Percentiles rank a stretch among this genome's conserved stretches.
Evolutionary conservation across 495 filamentous ascomycete species (phyloP).

Genomic region (Tetracladium setigerum): DNA sequence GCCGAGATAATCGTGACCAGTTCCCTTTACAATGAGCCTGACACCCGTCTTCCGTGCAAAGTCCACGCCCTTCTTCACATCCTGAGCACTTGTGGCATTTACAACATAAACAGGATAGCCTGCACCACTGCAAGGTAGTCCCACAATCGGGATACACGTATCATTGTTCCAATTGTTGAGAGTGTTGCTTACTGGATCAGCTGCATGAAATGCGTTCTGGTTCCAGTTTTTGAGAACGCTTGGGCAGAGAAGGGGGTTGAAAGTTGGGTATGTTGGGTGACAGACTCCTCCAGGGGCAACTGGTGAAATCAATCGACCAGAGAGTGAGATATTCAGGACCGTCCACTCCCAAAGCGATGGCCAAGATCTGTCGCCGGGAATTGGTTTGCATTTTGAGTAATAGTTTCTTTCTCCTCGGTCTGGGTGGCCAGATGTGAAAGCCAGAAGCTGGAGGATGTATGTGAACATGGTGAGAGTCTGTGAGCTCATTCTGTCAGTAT

Average conservation of each 20-base stretch:
- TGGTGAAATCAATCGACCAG: conserved; percentile 1
- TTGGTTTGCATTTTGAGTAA: not conserved
- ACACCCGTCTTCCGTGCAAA: conserved; percentile 46
- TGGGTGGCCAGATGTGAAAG: too few relatives aligned
- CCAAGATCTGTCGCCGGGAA: not conserved
- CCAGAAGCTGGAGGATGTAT: too few relatives aligned
- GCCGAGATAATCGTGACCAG: conserved; percentile 53
- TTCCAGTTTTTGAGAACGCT: not conserved
- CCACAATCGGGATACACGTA: conserved; percentile 35
- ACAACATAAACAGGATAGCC: conserved; percentile 43
- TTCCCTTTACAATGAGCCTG: conserved; percentile 54
- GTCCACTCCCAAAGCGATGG: not conserved
- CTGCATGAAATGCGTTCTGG: conserved; percentile 18
- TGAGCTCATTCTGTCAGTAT: too few relatives aligned
- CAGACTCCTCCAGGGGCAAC: conserved; percentile 3
- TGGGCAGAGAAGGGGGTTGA: conserved; percentile 3
- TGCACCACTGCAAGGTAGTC: conserved; percentile 21
- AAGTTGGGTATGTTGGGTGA: conserved; percentile 3
- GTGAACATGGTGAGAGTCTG: too few relatives aligned
- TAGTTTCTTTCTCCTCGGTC: too few relatives aligned
- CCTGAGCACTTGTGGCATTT: conserved; percentile 33
- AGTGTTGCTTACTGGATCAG: conserved; percentile 30
- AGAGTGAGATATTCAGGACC: conserved; percentile 4
- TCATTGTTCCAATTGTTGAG: conserved; percentile 38
- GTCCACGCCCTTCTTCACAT: conserved; percentile 34